phyloP scores from a whole-genome alignment of 2,329 filamentous ascomycete genomes.

The Colletotrichum salicis region DNA sequence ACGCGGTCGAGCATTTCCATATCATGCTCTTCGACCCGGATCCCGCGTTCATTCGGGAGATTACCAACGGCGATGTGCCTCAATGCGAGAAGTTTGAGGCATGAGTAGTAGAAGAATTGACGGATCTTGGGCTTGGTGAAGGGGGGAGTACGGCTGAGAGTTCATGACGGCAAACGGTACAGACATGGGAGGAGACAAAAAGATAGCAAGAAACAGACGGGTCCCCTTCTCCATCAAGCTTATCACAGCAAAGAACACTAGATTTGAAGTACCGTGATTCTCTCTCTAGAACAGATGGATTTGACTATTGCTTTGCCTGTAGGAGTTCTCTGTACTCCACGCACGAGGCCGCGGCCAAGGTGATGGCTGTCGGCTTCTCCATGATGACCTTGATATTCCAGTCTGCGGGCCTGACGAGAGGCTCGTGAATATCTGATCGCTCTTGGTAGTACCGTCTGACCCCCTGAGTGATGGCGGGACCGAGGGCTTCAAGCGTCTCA shows the following conservation, averaged over 20 bases:
- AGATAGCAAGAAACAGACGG: neutral
- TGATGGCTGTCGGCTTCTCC: slow-evolving; percentile 79
- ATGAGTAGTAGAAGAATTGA: neutral
- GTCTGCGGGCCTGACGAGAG: slow-evolving; percentile 36
- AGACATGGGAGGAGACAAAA: neutral
- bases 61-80: slow-evolving; percentile 81
- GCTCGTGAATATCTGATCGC: slow-evolving; percentile 6
- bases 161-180: neutral
- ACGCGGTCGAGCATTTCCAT: slow-evolving; percentile 92
- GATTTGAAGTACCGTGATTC: neutral
- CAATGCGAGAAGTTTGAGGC: slow-evolving; percentile 58
- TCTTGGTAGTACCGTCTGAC: slow-evolving; percentile 57
- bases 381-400: slow-evolving; percentile 70
- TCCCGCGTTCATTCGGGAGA: slow-evolving; percentile 70
- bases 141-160: neutral
- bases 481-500: slow-evolving; percentile 72
- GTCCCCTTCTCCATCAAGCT: neutral
- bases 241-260: neutral
- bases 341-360: slow-evolving; percentile 75
- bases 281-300: neutral
- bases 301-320: neutral
- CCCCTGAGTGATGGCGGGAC: slow-evolving; percentile 56
- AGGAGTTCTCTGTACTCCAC: slow-evolving; percentile 60
- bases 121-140: neutral
- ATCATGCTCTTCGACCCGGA: slow-evolving; percentile 88